These are phyloP conservation scores for Suaeda aralocaspica DNA, from an alignment of 148 eudicot species.

Conservation along the genomic window DNA sequence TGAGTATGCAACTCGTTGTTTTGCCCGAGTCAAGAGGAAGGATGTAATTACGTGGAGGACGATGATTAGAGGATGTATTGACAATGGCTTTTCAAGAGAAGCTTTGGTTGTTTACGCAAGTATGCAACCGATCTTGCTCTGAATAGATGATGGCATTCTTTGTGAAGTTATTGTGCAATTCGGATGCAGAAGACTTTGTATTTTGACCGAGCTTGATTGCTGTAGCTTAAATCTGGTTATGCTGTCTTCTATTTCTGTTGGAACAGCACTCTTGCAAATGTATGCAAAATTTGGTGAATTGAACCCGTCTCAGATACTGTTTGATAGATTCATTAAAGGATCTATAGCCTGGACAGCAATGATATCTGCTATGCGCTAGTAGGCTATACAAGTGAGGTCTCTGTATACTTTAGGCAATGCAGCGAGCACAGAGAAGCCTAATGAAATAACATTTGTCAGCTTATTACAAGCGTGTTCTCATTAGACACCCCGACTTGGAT, in stretches of 20 bases:
- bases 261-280: slow-evolving; percentile 54
- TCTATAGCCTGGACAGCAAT: slow-evolving; percentile 62
- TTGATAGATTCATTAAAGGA: slow-evolving; percentile 46
- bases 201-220: slow-evolving; percentile 42
- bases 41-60: slow-evolving; percentile 64
- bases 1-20: slow-evolving; percentile 32
- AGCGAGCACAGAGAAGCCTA: slow-evolving; percentile 49
- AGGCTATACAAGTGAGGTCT: slow-evolving; percentile 38
- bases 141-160: slow-evolving; percentile 37
- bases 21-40: slow-evolving; percentile 29
- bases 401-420: slow-evolving; percentile 43
- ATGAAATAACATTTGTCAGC: slow-evolving; percentile 56
- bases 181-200: slow-evolving; percentile 26
- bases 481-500: slow-evolving; percentile 37
- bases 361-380: slow-evolving; percentile 58
- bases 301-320: slow-evolving; percentile 33
- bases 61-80: slow-evolving; percentile 48
- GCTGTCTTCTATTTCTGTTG: slow-evolving; percentile 33
- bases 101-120: slow-evolving; percentile 37
- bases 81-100: slow-evolving; percentile 29
- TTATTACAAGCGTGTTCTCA: slow-evolving; percentile 55
- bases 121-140: slow-evolving; percentile 29
- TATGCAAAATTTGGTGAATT: slow-evolving; percentile 49
- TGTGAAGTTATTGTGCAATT: slow-evolving; percentile 42
- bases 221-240: slow-evolving; percentile 40